Base-by-base conservation (phyloP, 768 basidiomycete species). In the Mycena epipterygia region DNA sequence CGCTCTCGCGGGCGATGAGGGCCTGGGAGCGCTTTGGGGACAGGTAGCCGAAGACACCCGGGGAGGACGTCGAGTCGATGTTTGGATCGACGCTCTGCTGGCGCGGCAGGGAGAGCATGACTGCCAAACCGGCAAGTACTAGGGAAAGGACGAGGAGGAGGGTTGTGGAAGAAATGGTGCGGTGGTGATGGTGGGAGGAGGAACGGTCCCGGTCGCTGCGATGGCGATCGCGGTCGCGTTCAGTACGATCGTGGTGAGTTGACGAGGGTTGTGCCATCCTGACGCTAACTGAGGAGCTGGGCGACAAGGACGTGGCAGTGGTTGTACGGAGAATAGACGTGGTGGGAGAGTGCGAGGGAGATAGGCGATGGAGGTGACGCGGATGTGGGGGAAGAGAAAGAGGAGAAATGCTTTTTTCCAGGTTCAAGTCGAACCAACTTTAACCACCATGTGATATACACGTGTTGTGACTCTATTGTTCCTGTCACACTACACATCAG, bases 231-330 rank as follows among this genome's bases (percentile, higher is more conserved):
- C 56, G 64, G 23, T 63, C 60, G 67, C 88, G 89, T 73, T 91
- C 90, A 67, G 85, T 91, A 78, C 91, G 84, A 49, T 89, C 87
- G 69, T 86, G 90, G 74, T 93, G 93, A 33, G 94, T 95, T 29
- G 94, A 94, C 33, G 93, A 94, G 61, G 93, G 93, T 82, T 93
- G 90, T 70, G 94, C 94, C 94, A 95, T 95, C 86, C 92, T 92
- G 83, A 89, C 84, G 82, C 86, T 87, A 73, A 86, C 83, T 72
- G 86, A 88, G 71, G 85, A 85, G 80, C 85, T 86, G 67, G 93
- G 92, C 88, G 94, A 94, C 88, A 94, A 86, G 87, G 93, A 92
- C 76, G 90, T 89, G 67, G 88, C 83, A 64, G 91, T 89, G 63
- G 78, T 79, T 27, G 85, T 79, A 74, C 88, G 88, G 81, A 89